Evolutionary conservation across 192 early-diverging fungal genomes (phyloP).

Genomic region (Entophlyctis helioformis): DNA sequence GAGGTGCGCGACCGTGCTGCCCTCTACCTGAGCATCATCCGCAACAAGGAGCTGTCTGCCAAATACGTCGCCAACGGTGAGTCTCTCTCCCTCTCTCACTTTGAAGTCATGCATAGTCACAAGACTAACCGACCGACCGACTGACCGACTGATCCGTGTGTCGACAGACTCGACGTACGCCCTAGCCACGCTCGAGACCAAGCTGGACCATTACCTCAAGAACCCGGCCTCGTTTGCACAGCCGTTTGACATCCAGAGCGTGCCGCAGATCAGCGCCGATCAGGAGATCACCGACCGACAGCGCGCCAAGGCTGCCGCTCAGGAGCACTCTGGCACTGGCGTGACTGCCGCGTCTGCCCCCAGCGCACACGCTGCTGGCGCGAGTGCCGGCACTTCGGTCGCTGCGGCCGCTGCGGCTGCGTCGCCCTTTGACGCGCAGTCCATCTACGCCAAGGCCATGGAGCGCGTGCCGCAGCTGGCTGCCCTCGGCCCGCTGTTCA

Average conservation of each 20-base stretch:
- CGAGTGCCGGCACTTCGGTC: conserved; percentile 11
- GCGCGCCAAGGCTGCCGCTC: background rate
- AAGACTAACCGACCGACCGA: too few relatives aligned
- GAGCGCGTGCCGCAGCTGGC: conserved; percentile 73
- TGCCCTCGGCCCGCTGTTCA: conserved; percentile 74
- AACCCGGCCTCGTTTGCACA: conserved; percentile 41
- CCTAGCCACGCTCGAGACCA: conserved; percentile 71
- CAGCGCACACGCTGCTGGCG: conserved; percentile 2
- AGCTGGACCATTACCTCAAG: conserved; percentile 76
- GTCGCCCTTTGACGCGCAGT: conserved; percentile 53
- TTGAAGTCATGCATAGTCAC: too few relatives aligned
- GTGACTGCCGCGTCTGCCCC: conserved; percentile 11
- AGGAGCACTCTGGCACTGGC: background rate
- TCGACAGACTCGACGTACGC: conserved; percentile 77
- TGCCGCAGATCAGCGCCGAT: conserved; percentile 72
- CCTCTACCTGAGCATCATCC: conserved; percentile 72
- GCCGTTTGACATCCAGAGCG: conserved; percentile 64
- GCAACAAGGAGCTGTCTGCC: conserved; percentile 44
- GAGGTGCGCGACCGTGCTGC: conserved; percentile 95
- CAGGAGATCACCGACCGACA: conserved; percentile 80
- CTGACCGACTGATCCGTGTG: too few relatives aligned
- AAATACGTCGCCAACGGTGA: conserved; percentile 75
- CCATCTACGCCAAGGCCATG: conserved; percentile 63
- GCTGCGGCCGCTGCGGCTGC: background rate
- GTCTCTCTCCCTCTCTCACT: conserved; percentile 2